Evolutionary conservation across 2,329 filamentous ascomycete genomes (phyloP).

Genomic region (Nothophaeocryptopus gaeumannii): DNA sequence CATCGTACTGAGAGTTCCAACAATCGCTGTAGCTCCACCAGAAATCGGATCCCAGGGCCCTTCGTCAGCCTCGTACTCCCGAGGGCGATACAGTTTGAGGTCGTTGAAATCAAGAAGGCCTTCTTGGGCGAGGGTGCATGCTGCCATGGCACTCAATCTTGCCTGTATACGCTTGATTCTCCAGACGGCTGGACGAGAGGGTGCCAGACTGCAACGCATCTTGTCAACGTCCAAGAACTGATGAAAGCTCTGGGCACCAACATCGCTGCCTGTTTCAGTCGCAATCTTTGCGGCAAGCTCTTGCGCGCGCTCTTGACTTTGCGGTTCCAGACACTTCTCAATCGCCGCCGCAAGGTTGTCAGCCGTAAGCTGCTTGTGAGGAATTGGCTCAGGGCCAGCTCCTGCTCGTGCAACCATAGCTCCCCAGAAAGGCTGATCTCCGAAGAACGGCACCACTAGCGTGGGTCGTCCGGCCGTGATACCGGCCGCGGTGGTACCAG

Average conservation of each 20-base stretch:
- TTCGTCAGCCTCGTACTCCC: slow-evolving; percentile 73
- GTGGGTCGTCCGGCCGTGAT: slow-evolving; percentile 53
- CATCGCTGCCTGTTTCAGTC: slow-evolving; percentile 41
- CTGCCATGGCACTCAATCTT: slow-evolving; percentile 69
- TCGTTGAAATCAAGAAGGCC: slow-evolving; percentile 66
- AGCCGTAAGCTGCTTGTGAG: slow-evolving; percentile 45
- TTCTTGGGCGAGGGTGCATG: slow-evolving; percentile 63
- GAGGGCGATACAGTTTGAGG: slow-evolving; percentile 63
- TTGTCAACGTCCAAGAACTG: slow-evolving; percentile 58
- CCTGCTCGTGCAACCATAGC: slow-evolving; percentile 50
- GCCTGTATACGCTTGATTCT: slow-evolving; percentile 65
- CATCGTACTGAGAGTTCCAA: slow-evolving; percentile 79
- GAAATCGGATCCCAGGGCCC: slow-evolving; percentile 78
- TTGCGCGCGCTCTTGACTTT: slow-evolving; percentile 38
- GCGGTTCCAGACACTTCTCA: slow-evolving; percentile 40
- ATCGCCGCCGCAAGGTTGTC: slow-evolving; percentile 49
- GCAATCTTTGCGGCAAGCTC: slow-evolving; percentile 43
- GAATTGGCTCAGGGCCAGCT: slow-evolving; percentile 50
- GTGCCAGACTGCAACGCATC: slow-evolving; percentile 68
- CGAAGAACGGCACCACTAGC: slow-evolving; percentile 57
- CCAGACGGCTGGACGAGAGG: slow-evolving; percentile 71
- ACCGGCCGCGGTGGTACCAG: slow-evolving; percentile 58
- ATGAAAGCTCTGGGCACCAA: slow-evolving; percentile 48
- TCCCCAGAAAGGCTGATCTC: slow-evolving; percentile 58
- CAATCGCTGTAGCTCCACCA: slow-evolving; percentile 70